phyloP scores from a whole-genome alignment of 2,329 filamentous ascomycete species.

The Bipolaris gigantea region DNA sequence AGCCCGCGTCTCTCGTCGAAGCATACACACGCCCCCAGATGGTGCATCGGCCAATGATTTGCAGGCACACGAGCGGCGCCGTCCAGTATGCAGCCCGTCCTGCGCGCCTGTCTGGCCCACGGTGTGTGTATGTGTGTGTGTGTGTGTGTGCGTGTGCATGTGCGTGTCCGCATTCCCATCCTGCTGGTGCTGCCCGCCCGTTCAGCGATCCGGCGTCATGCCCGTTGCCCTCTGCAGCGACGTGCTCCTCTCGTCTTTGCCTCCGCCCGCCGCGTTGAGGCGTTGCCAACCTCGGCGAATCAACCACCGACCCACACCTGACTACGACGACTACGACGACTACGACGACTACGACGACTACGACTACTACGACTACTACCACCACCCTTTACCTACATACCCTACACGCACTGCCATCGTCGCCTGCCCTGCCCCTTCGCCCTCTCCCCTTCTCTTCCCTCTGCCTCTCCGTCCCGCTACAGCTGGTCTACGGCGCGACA shows the following conservation, averaged over 20 bases:
- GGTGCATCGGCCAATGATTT: constrained; percentile 16
- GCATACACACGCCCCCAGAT: constrained; percentile 17
- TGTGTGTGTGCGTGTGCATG: too few relatives aligned
- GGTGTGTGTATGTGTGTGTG: too few relatives aligned
- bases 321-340: too few relatives aligned
- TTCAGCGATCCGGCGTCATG: constrained; percentile 2
- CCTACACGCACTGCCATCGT: background rate
- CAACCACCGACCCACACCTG: constrained; percentile 2
- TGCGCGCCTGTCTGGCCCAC: background rate
- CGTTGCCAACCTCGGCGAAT: constrained; percentile 23
- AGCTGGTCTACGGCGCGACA: constrained; percentile 1
- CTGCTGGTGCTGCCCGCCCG: background rate
- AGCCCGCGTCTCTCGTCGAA: constrained; percentile 18
- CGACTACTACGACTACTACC: too few relatives aligned
- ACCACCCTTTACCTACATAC: background rate
- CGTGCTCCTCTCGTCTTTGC: constrained; percentile 10
- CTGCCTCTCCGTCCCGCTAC: background rate
- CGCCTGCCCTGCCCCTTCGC: background rate
- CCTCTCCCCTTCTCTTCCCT: background rate
- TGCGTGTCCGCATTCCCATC: background rate
- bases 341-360: too few relatives aligned
- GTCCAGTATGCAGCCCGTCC: constrained; percentile 14
- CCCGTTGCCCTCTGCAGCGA: constrained; percentile 9
- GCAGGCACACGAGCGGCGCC: constrained; percentile 10
- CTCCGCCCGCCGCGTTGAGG: constrained; percentile 19